Conservation (phyloP, 2,329 filamentous ascomycete genomes). For the Didymella arachidicola region DNA sequence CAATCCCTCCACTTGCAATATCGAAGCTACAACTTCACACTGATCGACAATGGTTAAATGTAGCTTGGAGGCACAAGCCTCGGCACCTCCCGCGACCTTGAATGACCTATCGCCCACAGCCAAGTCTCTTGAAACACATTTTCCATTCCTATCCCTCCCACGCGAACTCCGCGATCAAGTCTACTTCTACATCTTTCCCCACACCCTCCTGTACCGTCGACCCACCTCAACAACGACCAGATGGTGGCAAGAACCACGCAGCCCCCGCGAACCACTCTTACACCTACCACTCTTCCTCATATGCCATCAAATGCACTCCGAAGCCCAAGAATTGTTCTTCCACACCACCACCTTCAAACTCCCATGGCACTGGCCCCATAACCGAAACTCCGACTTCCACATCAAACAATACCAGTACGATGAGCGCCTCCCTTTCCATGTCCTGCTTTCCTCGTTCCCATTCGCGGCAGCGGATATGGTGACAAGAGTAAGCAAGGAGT, state of each 20-base stretch:
- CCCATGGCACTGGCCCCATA: not conserved
- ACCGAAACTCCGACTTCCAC: not conserved
- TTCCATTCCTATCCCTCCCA: not conserved
- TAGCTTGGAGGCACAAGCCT: not conserved
- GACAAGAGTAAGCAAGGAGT: not conserved
- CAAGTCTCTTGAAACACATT: not conserved
- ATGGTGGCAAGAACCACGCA: not conserved
- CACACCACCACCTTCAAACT: not conserved
- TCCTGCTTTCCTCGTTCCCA: not conserved
- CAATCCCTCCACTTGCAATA: not conserved
- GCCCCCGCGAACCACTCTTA: not conserved
- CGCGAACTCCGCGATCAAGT: not conserved
- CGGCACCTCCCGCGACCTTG: not conserved
- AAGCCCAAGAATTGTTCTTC: not conserved
- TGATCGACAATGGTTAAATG: not conserved
- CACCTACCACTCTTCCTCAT: not conserved
- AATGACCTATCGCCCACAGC: not conserved
- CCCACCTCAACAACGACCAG: not conserved
- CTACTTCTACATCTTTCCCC: not conserved
- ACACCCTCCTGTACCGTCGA: not conserved
- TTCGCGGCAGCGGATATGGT: not conserved
- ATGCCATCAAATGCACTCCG: not conserved
- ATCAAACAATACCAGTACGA: not conserved
- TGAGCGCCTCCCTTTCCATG: not conserved
- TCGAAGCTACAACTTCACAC: not conserved